phyloP scores from a whole-genome alignment of 441 rosid genomes.

The Jatropha multifida region DNA sequence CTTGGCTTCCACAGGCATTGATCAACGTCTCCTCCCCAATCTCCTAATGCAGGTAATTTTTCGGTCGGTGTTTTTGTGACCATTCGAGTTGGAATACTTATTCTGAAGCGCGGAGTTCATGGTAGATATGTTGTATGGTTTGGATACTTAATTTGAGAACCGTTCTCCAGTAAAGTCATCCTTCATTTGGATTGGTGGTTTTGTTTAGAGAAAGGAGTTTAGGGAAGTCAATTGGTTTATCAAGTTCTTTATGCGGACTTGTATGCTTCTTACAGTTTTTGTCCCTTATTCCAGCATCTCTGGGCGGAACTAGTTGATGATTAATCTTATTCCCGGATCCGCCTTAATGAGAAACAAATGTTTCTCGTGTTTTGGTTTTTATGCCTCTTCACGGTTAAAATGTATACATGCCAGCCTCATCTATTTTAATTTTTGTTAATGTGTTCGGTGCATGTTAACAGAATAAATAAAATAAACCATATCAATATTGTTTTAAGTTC shows the following conservation, averaged over 20 bases:
- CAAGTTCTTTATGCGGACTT: not conserved
- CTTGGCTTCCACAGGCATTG: slow-evolving; percentile 71
- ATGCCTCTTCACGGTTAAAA: not conserved
- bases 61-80: not conserved
- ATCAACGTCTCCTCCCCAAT: slow-evolving; percentile 88
- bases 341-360: not conserved
- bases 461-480: not conserved
- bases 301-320: not conserved
- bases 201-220: not conserved
- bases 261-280: not conserved
- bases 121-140: not conserved
- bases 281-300: not conserved
- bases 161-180: not conserved
- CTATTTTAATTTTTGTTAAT: too few relatives aligned
- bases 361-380: not conserved
- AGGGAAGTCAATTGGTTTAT: not conserved
- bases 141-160: not conserved
- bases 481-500: too few relatives aligned
- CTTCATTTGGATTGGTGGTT: not conserved
- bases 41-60: slow-evolving; percentile 76
- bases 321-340: not conserved
- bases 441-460: not conserved
- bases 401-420: too few relatives aligned
- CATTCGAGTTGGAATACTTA: not conserved
- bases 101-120: not conserved